These are phyloP conservation scores for Solanum virginianum DNA, from an alignment of 257 asterid genomes.

Conservation along the genomic window DNA sequence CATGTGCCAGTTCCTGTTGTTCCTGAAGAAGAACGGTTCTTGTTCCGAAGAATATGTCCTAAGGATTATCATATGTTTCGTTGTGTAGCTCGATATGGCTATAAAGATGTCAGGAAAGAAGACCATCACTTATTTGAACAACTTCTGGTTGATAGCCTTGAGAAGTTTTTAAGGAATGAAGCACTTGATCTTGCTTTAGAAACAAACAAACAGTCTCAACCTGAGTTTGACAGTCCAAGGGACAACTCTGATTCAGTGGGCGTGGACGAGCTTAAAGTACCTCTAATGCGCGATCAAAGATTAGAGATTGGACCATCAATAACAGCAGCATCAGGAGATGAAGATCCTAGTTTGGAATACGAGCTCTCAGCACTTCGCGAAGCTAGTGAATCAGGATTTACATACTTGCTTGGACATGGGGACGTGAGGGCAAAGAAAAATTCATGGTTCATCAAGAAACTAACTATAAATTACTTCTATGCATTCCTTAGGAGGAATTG, in stretches of 20 bases:
- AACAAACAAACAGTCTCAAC: conserved; percentile 6
- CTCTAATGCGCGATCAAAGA: conserved; percentile 40
- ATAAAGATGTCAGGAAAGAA: conserved; percentile 80
- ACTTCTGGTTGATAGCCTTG: conserved; percentile 68
- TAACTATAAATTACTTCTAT: conserved; percentile 69
- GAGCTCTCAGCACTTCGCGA: conserved; percentile 72
- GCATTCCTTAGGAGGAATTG: conserved; percentile 84
- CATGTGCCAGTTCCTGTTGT: conserved; percentile 81
- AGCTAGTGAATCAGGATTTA: conserved; percentile 72
- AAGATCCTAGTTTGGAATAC: conserved; percentile 74
- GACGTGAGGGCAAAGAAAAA: conserved; percentile 81
- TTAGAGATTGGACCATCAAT: conserved; percentile 25
- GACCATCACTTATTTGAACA: conserved; percentile 79
- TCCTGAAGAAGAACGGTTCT: conserved; percentile 79
- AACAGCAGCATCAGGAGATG: conserved; percentile 39
- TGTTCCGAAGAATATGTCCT: conserved; percentile 75
- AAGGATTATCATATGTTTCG: conserved; percentile 92
- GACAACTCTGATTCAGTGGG: conserved; percentile 16
- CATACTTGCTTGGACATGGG: conserved; percentile 79
- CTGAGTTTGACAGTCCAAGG: conserved; percentile 30
- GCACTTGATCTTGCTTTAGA: conserved; percentile 68
- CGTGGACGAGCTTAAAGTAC: conserved; percentile 30
- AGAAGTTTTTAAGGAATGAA: conserved; percentile 63
- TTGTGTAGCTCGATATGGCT: conserved; percentile 88
- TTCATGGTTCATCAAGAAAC: conserved; percentile 68